phyloP scores from a whole-genome alignment of 306 rosid species.

The Vachellia pachyceras region DNA sequence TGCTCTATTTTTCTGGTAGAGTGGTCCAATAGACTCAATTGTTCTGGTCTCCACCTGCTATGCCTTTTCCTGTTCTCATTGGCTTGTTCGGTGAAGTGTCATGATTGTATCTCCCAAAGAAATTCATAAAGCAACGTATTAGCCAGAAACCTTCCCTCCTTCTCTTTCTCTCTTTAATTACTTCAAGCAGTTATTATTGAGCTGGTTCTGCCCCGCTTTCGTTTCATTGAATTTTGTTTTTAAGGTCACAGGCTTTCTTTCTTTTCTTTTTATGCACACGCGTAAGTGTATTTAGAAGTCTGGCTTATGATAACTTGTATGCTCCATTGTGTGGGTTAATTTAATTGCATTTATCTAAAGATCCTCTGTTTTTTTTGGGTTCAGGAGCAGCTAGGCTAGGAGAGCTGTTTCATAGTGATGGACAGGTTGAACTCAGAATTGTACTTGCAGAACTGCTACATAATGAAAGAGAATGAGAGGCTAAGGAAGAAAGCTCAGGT shows the following conservation, averaged over 20 bases:
- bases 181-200: constrained; percentile 38
- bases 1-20: constrained; percentile 52
- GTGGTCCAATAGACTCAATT: constrained; percentile 60
- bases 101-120: constrained; percentile 51
- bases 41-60: constrained; percentile 45
- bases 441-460: constrained; percentile 85
- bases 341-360: constrained; percentile 21
- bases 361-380: constrained; percentile 29
- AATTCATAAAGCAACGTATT: constrained; percentile 47
- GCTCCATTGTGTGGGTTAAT: background rate
- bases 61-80: constrained; percentile 52
- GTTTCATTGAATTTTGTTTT: constrained; percentile 5
- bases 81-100: constrained; percentile 43
- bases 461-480: constrained; percentile 90
- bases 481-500: constrained; percentile 90
- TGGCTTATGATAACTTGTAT: background rate
- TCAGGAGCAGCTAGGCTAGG: constrained; percentile 38
- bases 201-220: constrained; percentile 7
- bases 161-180: constrained; percentile 30
- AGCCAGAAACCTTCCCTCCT: constrained; percentile 32
- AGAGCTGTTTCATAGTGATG: constrained; percentile 50
- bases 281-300: background rate
- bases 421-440: constrained; percentile 93
- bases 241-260: constrained; percentile 18
- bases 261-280: background rate